Evolutionary conservation across 148 eudicot species (phyloP), one percentile per base, ranked within the genome.

Genomic region (Oxyria digyna): DNA sequence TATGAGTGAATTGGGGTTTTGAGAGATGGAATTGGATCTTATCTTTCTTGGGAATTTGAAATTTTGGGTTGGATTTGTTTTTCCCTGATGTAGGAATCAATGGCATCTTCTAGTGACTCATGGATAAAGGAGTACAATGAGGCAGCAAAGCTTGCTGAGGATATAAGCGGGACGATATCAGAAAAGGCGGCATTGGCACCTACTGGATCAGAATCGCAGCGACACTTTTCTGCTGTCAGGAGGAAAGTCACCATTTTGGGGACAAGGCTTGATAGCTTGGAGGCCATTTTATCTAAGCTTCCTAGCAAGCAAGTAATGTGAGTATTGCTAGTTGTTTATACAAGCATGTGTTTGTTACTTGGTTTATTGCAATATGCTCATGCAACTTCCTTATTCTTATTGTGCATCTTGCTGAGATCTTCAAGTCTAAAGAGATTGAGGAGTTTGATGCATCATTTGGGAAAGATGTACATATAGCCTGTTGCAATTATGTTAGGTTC

Each of bases 51-150:
- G 38, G 62, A 5, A 0, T 52, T 49, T 52, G 3, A 24, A 21
- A 11, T 15, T 6, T 8, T 24, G 31, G 13, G 4, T 23, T 59
- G 29, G 10, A 59, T 41, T 14, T 59, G 6, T 2, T 35, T 35
- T 23, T 66, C 66, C 55, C 76, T 43, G 49, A 73, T 14, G 65
- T 68, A 68, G 69, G 79, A 77, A 70, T 59, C 70, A 71, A 91
- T 91, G 97, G 96, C 87, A 48, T 84, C 91, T 49, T 80, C 89
- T 0, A 74, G 81, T 37, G 97, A 92, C 75, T 73, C 89, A 8
- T 92, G 97, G 97, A 74, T 86, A 67, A 84, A 81, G 83, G 93
- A 92, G 77, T 92, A 85, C 69, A 92, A 89, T 72, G 97, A 92
- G 73, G 93, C 96, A 8, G 81, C 77, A 41, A 92, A 81, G 74